Evolutionary conservation across 2,329 filamentous ascomycete genomes (phyloP), one percentile per base, ranked within the genome.

Genomic region (Fusarium citri): DNA sequence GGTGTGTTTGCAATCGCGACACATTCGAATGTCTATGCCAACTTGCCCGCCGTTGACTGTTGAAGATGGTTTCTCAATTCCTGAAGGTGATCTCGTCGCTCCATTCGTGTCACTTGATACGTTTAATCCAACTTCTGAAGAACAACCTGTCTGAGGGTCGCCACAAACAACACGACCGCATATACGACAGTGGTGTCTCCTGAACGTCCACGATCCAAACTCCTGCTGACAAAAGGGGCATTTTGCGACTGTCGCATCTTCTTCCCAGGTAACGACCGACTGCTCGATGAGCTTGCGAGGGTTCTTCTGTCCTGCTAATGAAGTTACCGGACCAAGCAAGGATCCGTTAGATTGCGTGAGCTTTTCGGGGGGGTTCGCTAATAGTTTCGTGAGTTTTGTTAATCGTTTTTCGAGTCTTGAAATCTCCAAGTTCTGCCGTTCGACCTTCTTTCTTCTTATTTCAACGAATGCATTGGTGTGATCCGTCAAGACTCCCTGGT

Each of bases 161-260:
- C 94, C 94, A 77, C 96, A 99, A 0, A 99, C 94, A 0, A 99
- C 94, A 45, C 92, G 89, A 6, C 96, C 96, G 75, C 96, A 99
- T 80, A 97, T 91, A 57, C 96, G 89, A 80, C 96, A 99, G 80
- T 99, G 96, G 79, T 98, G 96, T 72, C 96, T 86, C 74, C 96
- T 89, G 76, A 98, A 97, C 3, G 94, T 92, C 87, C 97, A 98
- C 16, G 91, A 92, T 1, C 94, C 92, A 79, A 99, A 99, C 59
- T 97, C 94, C 75, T 99, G 96, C 76, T 97, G 93, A 75, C 96
- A 99, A 76, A 97, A 97, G 0, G 96, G 96, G 77, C 96, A 99
- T 69, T 90, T 90, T 3, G 85, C 68, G 8, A 99, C 94, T 31
- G 85, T 88, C 0, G 91, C 86, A 79, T 99, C 96, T 55, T 98